phyloP scores from a whole-genome alignment of 2,329 filamentous ascomycete genomes.

The Fusarium oxysporum region DNA sequence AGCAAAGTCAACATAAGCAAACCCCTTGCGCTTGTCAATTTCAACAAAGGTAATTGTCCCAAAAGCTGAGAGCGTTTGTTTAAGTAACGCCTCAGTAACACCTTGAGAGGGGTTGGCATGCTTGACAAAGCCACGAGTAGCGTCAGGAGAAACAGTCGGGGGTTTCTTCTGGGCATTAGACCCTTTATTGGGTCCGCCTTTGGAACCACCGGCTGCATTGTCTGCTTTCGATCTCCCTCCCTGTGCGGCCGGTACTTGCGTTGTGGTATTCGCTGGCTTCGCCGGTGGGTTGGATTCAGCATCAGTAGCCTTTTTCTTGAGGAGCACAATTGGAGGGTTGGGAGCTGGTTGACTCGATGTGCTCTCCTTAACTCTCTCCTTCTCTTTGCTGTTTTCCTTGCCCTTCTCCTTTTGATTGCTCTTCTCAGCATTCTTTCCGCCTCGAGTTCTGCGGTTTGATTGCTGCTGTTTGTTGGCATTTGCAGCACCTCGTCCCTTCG shows the following conservation, averaged over 20 bases:
- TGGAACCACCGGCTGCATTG: slow-evolving; percentile 35
- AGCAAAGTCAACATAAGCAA: slow-evolving; percentile 91
- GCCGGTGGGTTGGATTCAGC: slow-evolving; percentile 36
- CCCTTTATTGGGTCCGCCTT: slow-evolving; percentile 42
- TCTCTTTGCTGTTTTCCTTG: slow-evolving; percentile 48
- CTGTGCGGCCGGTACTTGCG: slow-evolving; percentile 46
- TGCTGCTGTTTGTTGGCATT: slow-evolving; percentile 44
- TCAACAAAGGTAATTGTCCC: slow-evolving; percentile 84
- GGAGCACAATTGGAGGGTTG: slow-evolving; percentile 55
- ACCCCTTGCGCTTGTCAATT: slow-evolving; percentile 94
- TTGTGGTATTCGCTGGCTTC: slow-evolving; percentile 44
- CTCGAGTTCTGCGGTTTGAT: slow-evolving; percentile 49
- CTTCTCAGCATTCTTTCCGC: slow-evolving; percentile 55
- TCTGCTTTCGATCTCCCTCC: slow-evolving; percentile 42
- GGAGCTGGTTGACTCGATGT: slow-evolving; percentile 32
- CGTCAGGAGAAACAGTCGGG: slow-evolving; percentile 52
- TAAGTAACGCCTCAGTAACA: slow-evolving; percentile 84
- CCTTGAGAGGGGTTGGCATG: slow-evolving; percentile 91
- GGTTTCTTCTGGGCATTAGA: slow-evolving; percentile 50
- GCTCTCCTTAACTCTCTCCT: slow-evolving; percentile 42
- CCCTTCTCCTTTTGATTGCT: slow-evolving; percentile 54
- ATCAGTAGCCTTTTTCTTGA: slow-evolving; percentile 53
- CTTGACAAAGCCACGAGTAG: slow-evolving; percentile 80
- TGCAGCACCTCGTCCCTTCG: slow-evolving; percentile 41
- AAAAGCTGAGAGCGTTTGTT: slow-evolving; percentile 78